Evolutionary conservation across 371 early-diverging fungal genomes (phyloP), one percentile per base, ranked within the genome.

Genomic region (Mucor piriformis): DNA sequence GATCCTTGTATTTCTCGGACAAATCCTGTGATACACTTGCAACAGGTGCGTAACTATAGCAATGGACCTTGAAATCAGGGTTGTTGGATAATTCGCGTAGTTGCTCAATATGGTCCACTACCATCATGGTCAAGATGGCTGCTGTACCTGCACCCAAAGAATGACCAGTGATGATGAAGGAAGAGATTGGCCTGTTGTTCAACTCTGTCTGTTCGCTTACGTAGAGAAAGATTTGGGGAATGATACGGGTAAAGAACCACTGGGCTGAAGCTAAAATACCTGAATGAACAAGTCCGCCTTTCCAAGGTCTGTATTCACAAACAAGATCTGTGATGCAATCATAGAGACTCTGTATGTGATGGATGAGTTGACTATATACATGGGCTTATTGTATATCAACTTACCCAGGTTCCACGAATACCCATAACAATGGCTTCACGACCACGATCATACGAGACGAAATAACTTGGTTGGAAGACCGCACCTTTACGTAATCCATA

Each of bases 381-480:
- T 37, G 16, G 21, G 2, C 20, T 35, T 51, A 80, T 1, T 84
- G 69, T 49, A 87, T 90, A 80, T 83, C 69, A n/a, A n/a, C 33
- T 70, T 81, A 86, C 87, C 92, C 91, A 86, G 4, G 92, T 92
- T n/a, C 94, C 94, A 33, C 94, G 84, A 37, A 94, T 91, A 12
- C 85, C 83, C 23, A 94, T 63, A 0, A 93, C 89, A 23, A 94
- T 80, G 0, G 90, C 79, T 54, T 87, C 77, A 47, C 82, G 74
- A 8, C 69, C 76, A 12, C 84, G 79, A 60, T 94, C 95, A 25
- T 85, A 69, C 0, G 88, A 84, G 0, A 94, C 83, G 67, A 88
- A 91, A 55, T 93, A 92, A 63, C 88, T 87, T 0, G 93, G 94
- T 37, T 87, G 87, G 46, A 93, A 94, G 11, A 90, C 88, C 11